phyloP scores from a whole-genome alignment of 805 yeast genomes.

The Schizosaccharomyces osmophilus region DNA sequence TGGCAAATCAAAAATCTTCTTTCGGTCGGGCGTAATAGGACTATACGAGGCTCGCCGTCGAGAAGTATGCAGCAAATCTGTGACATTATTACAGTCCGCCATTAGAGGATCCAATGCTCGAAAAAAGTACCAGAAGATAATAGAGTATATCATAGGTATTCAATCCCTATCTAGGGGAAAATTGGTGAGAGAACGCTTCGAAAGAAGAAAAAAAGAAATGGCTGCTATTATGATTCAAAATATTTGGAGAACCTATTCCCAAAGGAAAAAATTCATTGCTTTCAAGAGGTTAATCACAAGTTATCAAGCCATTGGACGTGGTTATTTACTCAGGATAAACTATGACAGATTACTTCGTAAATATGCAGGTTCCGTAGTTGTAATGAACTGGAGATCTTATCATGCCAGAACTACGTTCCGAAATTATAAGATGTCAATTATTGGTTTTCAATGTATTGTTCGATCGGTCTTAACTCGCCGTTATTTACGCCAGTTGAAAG shows the following conservation, averaged over 20 bases:
- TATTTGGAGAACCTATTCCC: background rate
- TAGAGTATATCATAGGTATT: background rate
- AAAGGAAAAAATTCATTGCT: background rate
- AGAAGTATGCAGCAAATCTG: background rate
- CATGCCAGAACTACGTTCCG: background rate
- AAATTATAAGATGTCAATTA: background rate
- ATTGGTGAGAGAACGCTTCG: background rate
- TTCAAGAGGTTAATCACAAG: background rate
- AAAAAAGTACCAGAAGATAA: background rate
- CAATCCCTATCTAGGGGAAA: background rate
- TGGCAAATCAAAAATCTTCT: conserved; percentile 82
- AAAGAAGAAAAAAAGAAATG: background rate
- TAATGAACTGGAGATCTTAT: background rate
- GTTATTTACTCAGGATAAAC: background rate
- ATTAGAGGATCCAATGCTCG: background rate
- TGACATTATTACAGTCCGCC: background rate
- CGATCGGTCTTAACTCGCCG: background rate
- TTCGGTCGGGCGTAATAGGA: conserved; percentile 47
- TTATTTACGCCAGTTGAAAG: background rate
- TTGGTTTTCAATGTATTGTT: background rate
- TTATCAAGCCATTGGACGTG: background rate
- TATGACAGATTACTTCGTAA: background rate
- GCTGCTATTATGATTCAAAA: background rate
- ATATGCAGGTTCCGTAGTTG: background rate
- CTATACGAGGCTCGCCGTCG: background rate